Base-by-base conservation (phyloP, 495 filamentous ascomycete species). In the Penicillium coprophilum region DNA sequence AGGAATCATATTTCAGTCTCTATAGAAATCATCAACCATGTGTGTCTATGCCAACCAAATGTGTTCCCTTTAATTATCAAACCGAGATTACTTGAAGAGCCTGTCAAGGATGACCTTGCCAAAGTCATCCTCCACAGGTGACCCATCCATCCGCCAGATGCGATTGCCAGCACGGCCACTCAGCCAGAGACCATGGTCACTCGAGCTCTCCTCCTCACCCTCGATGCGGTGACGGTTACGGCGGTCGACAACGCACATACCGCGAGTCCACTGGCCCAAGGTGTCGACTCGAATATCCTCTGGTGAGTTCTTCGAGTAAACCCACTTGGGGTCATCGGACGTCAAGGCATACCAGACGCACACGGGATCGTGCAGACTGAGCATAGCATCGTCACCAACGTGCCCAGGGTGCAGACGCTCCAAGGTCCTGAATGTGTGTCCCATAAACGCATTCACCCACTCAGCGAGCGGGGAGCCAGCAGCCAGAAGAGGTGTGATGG, bases 241-340 rank as follows among this genome's bases (percentile, higher is more conserved):
- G 10, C 84, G 75, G 71, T 98, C 95, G 32, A 91, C 76, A 17
- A 97, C 81, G 67, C 90, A 92, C 86, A 91, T 90, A 2, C 94
- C 94, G 41, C 88, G 77, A 50, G 93, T 96, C 94, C 94, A 98
- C 72, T 97, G 93, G 6, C 94, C 94, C 30, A 80, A 67, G 1
- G 89, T 90, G 69, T 98, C 94, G 23, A 98, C 76, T 13, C 94
- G 80, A 49, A 97, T 87, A 71, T 98, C 94, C 68, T 83, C 75
- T 2, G 69, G 72, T 28, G 71, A 73, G 2, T 55, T 65, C 27
- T 65, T 43, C 2, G 67, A 60, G 67, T 84, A 80, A 27, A 61
- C 66, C 76, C 77, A 79, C 1, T 67, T 60, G 10, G 68, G 53
- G 52, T 75, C 72, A 10, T 76, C 71, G 1, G 66, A 68, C 1